Percentiles rank a stretch among this genome's conserved stretches.
Conservation (phyloP, 371 early-diverging fungal species). For the Circinella minor region DNA sequence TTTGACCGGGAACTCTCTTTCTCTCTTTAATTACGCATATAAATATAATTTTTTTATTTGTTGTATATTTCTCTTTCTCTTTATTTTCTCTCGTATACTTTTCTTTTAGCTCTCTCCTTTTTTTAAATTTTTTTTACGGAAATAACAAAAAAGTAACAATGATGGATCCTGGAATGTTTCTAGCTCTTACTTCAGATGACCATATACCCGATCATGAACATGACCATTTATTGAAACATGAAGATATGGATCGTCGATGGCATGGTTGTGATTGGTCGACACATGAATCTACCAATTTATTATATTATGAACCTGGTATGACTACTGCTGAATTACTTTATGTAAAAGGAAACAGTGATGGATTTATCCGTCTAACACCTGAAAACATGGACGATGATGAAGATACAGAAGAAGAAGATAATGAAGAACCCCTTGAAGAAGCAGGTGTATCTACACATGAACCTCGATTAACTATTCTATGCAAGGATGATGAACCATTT, state of each 20-base stretch:
- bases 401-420: not conserved
- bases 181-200: not conserved
- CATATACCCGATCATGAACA: constrained; percentile 2
- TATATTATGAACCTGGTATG: constrained; percentile 1
- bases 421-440: not conserved
- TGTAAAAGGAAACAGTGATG: not conserved
- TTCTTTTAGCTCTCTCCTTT: not conserved
- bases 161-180: constrained; percentile 2
- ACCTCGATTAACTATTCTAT: not conserved
- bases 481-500: not conserved
- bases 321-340: constrained; percentile 15
- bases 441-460: not conserved
- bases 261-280: constrained; percentile 8
- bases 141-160: not conserved
- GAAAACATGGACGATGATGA: not conserved
- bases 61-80: not conserved
- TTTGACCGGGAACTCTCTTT: no score
- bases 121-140: not conserved
- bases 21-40: no score
- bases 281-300: not conserved
- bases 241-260: constrained; percentile 8
- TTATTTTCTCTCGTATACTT: not conserved
- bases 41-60: no score
- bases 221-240: not conserved
- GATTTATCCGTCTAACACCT: constrained; percentile 12